phyloP scores from a whole-genome alignment of 1,139 yeast genomes.

The Zygosaccharomyces sapae region DNA sequence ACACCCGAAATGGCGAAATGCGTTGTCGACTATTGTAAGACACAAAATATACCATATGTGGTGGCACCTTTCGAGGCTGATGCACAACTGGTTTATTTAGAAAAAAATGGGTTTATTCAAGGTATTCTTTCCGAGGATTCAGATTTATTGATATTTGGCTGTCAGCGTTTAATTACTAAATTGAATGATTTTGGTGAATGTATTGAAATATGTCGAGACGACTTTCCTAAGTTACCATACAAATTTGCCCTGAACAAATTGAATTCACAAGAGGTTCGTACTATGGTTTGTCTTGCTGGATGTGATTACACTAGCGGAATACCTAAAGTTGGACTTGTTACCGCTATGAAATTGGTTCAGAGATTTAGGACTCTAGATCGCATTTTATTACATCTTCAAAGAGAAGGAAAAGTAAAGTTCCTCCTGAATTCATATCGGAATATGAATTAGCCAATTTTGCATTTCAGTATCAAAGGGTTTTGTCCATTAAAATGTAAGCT shows the following conservation, averaged over 20 bases:
- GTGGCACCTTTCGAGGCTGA: slow-evolving; percentile 99
- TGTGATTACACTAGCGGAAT: slow-evolving; percentile 94
- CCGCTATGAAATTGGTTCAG: slow-evolving; percentile 63
- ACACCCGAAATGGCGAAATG: slow-evolving; percentile 90
- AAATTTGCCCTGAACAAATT: slow-evolving; percentile 48
- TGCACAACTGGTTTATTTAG: slow-evolving; percentile 91
- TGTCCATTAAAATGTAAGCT: slow-evolving; percentile 53
- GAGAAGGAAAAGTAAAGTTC: slow-evolving; percentile 58
- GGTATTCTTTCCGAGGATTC: slow-evolving; percentile 94
- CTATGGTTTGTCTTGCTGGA: slow-evolving; percentile 84
- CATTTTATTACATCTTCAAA: slow-evolving; percentile 52
- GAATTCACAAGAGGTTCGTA: slow-evolving; percentile 56
- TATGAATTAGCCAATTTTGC: slow-evolving; percentile 69
- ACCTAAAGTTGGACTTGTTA: slow-evolving; percentile 72
- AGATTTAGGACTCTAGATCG: slow-evolving; percentile 50
- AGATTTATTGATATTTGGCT: slow-evolving; percentile 87
- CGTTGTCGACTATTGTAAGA: slow-evolving; percentile 66
- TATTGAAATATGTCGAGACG: slow-evolving; percentile 57
- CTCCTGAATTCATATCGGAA: slow-evolving; percentile 56
- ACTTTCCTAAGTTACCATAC: slow-evolving; percentile 43
- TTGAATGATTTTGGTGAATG: slow-evolving; percentile 73
- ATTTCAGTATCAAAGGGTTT: slow-evolving; percentile 79
- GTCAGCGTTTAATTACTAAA: slow-evolving; percentile 70
- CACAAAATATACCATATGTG: slow-evolving; percentile 58
- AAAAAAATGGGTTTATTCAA: slow-evolving; percentile 66